Base-by-base conservation (phyloP, 768 basidiomycete genomes). In the Cubamyces sp. region DNA sequence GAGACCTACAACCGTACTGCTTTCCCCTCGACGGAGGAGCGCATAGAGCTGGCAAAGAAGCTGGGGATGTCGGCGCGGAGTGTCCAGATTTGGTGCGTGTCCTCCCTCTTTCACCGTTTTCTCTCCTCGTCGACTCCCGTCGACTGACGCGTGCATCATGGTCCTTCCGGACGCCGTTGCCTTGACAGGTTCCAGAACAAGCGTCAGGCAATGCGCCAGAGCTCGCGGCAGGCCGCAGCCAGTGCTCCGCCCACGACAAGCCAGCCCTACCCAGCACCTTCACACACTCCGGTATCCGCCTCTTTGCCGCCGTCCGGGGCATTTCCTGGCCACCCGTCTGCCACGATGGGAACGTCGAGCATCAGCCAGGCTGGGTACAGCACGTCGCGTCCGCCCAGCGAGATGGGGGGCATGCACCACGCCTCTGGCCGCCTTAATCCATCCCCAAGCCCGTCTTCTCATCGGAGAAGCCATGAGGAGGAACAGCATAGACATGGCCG, bases 1-100 rank as follows among this genome's bases (percentile, higher is more conserved):
- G 88, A 89, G 70, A 87, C 86, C 0, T 94, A 92, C 72, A 79
- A 78, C 64, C 84, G 91, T 61, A 94, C 92, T 3, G 91, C 92
- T 18, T 94, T 94, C 69, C 92, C 92, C 21, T 91, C 92, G 15
- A 94, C 92, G 11, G 91, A 92, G 73, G 92, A 94, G 73, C 85
- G 92, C n/a, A 80, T 83, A 40, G 85, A 84, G 34, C 76, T 93
- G 51, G 91, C 92, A 15, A 90, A 86, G 65, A 79, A 84, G 67
- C 78, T 93, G 63, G 90, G 90, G 66, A 93, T 94, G 92, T 86
- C 89, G 49, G 84, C 92, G 42, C 78, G 92, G 64, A 91, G 89
- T 66, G 92, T 94, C 60, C 92, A 94, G 73, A 93, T 94, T 59
- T 94, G 92, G 92, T 92, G 72, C 68, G 79, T 68, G 41, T 26